A percentile compares a stretch with the other conserved stretches of the same genome.
Evolutionary conservation across 2,329 filamentous ascomycete species (phyloP).

Genomic region (Aspergillus puulaauensis): DNA sequence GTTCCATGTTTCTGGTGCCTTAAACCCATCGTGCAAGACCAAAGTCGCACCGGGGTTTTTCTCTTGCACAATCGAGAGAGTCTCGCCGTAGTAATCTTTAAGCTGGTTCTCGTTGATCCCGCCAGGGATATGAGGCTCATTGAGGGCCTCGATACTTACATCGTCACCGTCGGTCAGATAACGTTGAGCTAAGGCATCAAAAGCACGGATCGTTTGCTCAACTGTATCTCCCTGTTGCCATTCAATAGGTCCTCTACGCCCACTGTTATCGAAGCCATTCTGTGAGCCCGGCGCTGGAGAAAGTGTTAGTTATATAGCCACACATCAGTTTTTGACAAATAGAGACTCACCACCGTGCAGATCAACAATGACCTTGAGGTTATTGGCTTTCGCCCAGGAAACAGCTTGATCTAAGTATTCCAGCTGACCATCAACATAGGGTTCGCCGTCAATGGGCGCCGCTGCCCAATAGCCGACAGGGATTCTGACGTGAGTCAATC

Average conservation of each 20-base stretch:
- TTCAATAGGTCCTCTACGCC: constrained; percentile 42
- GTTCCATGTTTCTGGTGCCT: constrained; percentile 57
- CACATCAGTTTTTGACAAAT: background rate
- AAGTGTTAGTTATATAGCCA: constrained; percentile 3
- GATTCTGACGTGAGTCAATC: constrained; percentile 64
- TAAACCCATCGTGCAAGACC: constrained; percentile 54
- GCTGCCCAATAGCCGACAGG: constrained; percentile 68
- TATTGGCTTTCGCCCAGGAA: constrained; percentile 57
- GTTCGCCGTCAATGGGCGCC: constrained; percentile 53
- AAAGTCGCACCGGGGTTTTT: constrained; percentile 49
- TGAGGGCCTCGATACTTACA: constrained; percentile 52
- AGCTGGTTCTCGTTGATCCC: constrained; percentile 46
- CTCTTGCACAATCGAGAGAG: constrained; percentile 48
- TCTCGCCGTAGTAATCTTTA: constrained; percentile 57
- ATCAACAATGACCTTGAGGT: constrained; percentile 66
- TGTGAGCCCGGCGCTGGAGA: constrained; percentile 57
- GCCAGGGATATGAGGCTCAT: constrained; percentile 41
- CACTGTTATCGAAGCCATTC: constrained; percentile 69
- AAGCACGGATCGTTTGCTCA: constrained; percentile 49
- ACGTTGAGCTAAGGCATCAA: constrained; percentile 58
- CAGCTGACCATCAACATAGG: constrained; percentile 63
- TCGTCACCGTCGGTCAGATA: constrained; percentile 60
- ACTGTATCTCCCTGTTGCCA: constrained; percentile 42
- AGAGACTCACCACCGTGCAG: constrained; percentile 60
- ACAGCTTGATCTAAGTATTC: constrained; percentile 58